Conservation (phyloP, 495 filamentous ascomycete genomes). For the Trichoderma asperelloides region DNA sequence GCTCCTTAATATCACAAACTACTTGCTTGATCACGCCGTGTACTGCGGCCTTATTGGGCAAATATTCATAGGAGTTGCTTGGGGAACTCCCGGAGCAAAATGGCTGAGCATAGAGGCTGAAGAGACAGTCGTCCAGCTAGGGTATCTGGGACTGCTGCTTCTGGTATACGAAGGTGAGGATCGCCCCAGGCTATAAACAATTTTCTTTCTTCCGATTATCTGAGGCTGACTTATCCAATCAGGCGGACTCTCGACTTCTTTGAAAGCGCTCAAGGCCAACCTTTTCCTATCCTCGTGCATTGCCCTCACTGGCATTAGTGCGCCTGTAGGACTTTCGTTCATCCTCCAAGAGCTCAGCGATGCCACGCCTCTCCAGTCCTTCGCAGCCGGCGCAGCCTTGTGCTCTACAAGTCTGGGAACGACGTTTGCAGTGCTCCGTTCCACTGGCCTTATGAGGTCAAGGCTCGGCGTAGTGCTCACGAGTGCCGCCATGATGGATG, state of each 20-base stretch:
- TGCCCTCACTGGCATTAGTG: conserved; percentile 53
- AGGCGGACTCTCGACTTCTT: conserved; percentile 60
- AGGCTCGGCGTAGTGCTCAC: conserved; percentile 61
- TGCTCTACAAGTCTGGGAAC: conserved; percentile 72
- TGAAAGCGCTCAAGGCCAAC: conserved; percentile 50
- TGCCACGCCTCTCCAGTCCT: conserved; percentile 50
- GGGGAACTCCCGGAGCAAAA: conserved; percentile 50
- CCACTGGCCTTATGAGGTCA: conserved; percentile 43
- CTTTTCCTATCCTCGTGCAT: conserved; percentile 49
- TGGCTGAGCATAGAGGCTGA: conserved; percentile 43
- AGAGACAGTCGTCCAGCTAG: conserved; percentile 54
- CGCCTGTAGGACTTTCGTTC: conserved; percentile 64
- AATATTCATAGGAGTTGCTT: conserved; percentile 62
- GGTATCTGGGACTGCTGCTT: conserved; percentile 67
- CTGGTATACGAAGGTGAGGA: conserved; percentile 59
- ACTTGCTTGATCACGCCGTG: conserved; percentile 49
- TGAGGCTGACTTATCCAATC: not conserved
- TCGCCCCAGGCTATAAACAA: not conserved
- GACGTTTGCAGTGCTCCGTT: conserved; percentile 63
- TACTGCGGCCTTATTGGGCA: conserved; percentile 71
- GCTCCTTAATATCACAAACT: conserved; percentile 51
- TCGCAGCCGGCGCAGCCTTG: conserved; percentile 68
- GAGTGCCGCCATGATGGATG: conserved; percentile 74
- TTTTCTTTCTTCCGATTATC: not conserved
- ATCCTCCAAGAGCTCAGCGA: conserved; percentile 30